A percentile compares a stretch with the other conserved stretches of the same genome.
Evolutionary conservation across 148 eudicot species (phyloP).

Genomic region (Simmondsia chinensis): DNA sequence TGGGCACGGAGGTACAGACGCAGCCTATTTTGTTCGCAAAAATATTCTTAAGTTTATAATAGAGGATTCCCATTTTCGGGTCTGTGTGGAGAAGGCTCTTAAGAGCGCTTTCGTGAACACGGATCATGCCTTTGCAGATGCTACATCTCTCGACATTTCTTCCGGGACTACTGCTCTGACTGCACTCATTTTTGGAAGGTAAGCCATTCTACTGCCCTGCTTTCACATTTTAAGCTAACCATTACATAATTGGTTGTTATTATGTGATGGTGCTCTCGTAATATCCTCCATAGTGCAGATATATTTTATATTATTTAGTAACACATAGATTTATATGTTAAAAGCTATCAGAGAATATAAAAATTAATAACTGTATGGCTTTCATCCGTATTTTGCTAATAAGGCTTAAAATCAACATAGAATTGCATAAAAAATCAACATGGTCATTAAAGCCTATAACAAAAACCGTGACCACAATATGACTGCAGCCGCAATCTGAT

Average conservation of each 20-base stretch:
- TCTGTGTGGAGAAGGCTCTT: slow-evolving; percentile 46
- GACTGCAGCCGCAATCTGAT: too few relatives aligned
- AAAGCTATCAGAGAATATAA: too few relatives aligned
- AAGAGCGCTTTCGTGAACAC: slow-evolving; percentile 68
- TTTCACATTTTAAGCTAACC: not conserved
- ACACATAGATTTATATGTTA: too few relatives aligned
- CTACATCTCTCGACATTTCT: slow-evolving; percentile 53
- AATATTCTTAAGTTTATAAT: slow-evolving; percentile 62
- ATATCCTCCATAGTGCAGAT: too few relatives aligned
- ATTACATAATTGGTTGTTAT: slow-evolving; percentile 4
- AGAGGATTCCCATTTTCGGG: slow-evolving; percentile 63
- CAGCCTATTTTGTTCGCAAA: slow-evolving; percentile 57
- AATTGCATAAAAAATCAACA: too few relatives aligned
- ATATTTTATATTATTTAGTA: too few relatives aligned
- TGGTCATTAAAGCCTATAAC: too few relatives aligned
- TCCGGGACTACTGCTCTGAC: slow-evolving; percentile 85
- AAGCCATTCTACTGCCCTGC: not conserved
- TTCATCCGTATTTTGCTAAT: too few relatives aligned
- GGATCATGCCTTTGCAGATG: slow-evolving; percentile 75
- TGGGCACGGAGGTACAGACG: slow-evolving; percentile 91
- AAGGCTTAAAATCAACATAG: too few relatives aligned
- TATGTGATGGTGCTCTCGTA: too few relatives aligned
- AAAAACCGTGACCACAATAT: too few relatives aligned
- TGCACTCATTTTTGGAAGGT: slow-evolving; percentile 74
- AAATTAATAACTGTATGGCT: too few relatives aligned